Base-by-base conservation (phyloP, 2,329 filamentous ascomycete genomes). In the Arthroderma sp. region DNA sequence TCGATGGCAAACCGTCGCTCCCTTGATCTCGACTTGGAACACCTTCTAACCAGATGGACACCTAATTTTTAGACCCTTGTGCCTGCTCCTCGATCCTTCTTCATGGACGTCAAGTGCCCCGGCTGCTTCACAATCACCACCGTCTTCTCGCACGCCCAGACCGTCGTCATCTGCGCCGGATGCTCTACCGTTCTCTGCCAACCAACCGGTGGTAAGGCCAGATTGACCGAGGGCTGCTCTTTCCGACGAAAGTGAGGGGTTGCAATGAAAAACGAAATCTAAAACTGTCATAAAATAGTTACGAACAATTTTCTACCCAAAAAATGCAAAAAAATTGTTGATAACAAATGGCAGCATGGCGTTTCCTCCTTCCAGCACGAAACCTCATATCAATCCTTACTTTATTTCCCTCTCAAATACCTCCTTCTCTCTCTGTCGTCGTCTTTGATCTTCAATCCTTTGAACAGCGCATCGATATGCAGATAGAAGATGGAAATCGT, bases 101-200 rank as follows among this genome's bases (percentile, higher is more conserved):
- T 98, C 85, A 98, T 98, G 91, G 91, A 98, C 70, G 91, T 98
- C 78, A 98, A 98, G 84, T 98, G 91, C 85, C 91, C 91, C 70
- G 91, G 91, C 66, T 98, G 91, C 85, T 98, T 96, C 83, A 95
- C 88, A 72, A 98, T 98, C 81, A 98, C 91, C 72, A 98, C 91
- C 71, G 91, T 98, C 74, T 98, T 96, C 85, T 96, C 89, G 55
- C 91, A 98, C 80, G 91, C 91, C 72, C 91, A 98, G 80, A 98
- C 91, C 69, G 91, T 98, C 70, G 91, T 98, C 72, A 93, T 96
- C 80, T 98, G 91, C 83, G 87, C 87, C 67, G 91, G 91, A 65
- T 98, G 91, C 85, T 94, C 89, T 64, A 95, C 93, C 63, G 91
- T 98, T 60, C 85, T 98, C 55, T 98, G 91, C 85, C 91, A 98